Conservation (phyloP, 1,139 yeast species). For the Trichomonascaceae sp. region DNA sequence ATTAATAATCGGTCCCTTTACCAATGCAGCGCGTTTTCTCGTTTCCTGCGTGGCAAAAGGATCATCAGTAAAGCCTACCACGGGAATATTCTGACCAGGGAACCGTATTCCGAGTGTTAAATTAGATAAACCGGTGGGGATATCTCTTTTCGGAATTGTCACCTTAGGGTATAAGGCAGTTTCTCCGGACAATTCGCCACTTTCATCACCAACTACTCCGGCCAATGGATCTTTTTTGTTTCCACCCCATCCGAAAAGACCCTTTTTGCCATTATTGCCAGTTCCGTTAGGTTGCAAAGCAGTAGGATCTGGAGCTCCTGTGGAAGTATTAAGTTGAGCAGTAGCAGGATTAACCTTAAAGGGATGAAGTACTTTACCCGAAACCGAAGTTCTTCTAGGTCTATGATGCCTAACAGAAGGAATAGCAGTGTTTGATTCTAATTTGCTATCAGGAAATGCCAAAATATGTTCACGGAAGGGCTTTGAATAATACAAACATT, state of each 20-base stretch:
- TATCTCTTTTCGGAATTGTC: background rate
- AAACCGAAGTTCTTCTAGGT: conserved; percentile 24
- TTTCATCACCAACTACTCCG: background rate
- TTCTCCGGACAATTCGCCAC: background rate
- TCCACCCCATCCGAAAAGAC: conserved; percentile 9
- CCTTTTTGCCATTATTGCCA: conserved; percentile 6
- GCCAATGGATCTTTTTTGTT: background rate
- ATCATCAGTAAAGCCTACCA: conserved; percentile 45
- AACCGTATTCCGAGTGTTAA: conserved; percentile 29
- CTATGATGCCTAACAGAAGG: conserved; percentile 8
- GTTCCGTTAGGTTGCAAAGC: conserved; percentile 8
- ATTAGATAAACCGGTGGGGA: conserved; percentile 26
- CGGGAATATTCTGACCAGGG: conserved; percentile 37
- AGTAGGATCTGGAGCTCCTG: conserved; percentile 14
- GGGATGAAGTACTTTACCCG: conserved; percentile 33
- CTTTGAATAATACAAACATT: conserved; percentile 72
- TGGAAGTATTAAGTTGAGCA: conserved; percentile 20
- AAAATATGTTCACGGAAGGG: conserved; percentile 59
- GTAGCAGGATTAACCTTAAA: conserved; percentile 30
- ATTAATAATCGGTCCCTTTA: conserved; percentile 79
- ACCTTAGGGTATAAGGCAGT: background rate
- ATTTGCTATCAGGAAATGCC: conserved; percentile 27
- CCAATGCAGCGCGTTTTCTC: conserved; percentile 71
- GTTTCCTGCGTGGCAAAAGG: conserved; percentile 62
- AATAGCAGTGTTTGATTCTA: conserved; percentile 5